Conservation (phyloP, 2,329 filamentous ascomycete species). For the Mycosphaerella sp. region DNA sequence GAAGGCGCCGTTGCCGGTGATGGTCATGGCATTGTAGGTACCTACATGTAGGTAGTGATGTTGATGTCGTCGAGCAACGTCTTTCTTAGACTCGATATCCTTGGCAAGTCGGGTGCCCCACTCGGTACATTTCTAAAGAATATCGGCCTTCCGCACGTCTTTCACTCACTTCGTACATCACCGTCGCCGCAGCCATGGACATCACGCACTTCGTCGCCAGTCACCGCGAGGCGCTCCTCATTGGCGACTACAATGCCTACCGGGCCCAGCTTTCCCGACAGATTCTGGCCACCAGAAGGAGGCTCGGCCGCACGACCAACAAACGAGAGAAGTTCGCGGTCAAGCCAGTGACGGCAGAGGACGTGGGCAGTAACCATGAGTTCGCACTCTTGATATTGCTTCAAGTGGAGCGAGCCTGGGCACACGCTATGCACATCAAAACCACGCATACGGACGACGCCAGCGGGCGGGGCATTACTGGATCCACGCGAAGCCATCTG, state of each 20-base stretch:
- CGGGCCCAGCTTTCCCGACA: conserved; percentile 71
- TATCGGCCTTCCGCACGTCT: neutral
- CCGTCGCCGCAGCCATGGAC: conserved; percentile 57
- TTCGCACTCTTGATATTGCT: conserved; percentile 75
- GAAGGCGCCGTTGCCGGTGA: neutral
- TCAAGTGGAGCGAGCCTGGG: conserved; percentile 85
- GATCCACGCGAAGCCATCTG: conserved; percentile 78
- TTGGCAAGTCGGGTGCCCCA: conserved; percentile 1
- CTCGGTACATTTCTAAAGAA: neutral
- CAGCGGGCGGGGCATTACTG: conserved; percentile 63
- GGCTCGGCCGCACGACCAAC: conserved; percentile 73
- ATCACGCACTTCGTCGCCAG: conserved; percentile 79
- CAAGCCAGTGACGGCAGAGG: conserved; percentile 65
- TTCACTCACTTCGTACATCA: neutral
- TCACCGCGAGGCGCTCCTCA: conserved; percentile 74
- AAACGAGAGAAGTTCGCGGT: conserved; percentile 79
- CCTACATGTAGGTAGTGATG: neutral
- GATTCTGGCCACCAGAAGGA: conserved; percentile 75
- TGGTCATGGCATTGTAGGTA: too few species aligned
- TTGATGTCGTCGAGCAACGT: neutral
- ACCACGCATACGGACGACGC: conserved; percentile 70
- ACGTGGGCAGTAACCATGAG: conserved; percentile 70
- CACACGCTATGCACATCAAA: conserved; percentile 93
- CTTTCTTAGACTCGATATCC: neutral
- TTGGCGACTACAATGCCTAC: conserved; percentile 85